Evolutionary conservation across 805 yeast species (phyloP).

Genomic region (Candida andamanensis): DNA sequence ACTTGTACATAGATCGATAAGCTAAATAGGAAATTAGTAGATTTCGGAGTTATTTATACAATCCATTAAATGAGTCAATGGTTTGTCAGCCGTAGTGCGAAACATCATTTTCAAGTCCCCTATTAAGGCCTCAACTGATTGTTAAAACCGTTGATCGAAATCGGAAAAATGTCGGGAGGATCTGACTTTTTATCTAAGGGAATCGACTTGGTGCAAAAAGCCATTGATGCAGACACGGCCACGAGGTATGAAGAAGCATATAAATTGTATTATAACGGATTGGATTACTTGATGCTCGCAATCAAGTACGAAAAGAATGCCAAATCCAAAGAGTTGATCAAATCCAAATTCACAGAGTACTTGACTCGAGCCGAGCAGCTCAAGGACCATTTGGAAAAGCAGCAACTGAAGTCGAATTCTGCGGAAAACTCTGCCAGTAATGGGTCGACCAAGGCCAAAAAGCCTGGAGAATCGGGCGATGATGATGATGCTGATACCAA

Average conservation of each 20-base stretch:
- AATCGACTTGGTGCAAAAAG: slow-evolving; percentile 89
- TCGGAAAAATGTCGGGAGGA: slow-evolving; percentile 7
- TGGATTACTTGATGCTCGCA: slow-evolving; percentile 94
- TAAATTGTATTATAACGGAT: slow-evolving; percentile 83
- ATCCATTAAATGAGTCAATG: too few relatives aligned
- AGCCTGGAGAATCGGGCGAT: slow-evolving; percentile 33
- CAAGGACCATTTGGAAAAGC: slow-evolving; percentile 78
- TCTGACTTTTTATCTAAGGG: slow-evolving; percentile 84
- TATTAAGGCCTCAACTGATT: too few relatives aligned
- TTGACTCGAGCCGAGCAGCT: slow-evolving; percentile 89
- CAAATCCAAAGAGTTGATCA: slow-evolving; percentile 80
- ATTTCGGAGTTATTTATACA: too few relatives aligned
- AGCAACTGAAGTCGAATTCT: slow-evolving; percentile 39
- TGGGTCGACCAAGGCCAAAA: slow-evolving; percentile 55
- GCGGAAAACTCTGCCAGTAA: slow-evolving; percentile 50
- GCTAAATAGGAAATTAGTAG: too few relatives aligned
- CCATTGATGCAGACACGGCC: slow-evolving; percentile 90
- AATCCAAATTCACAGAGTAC: slow-evolving; percentile 87
- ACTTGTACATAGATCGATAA: too few relatives aligned
- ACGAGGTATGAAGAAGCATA: slow-evolving; percentile 92
- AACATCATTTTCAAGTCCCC: too few relatives aligned
- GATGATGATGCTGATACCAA: slow-evolving; percentile 78
- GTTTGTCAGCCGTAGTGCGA: too few relatives aligned
- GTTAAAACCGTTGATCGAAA: too few relatives aligned
- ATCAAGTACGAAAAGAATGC: slow-evolving; percentile 89